Conservation (phyloP, 805 yeast genomes). For the Kregervanrija pseudodelftensis region DNA sequence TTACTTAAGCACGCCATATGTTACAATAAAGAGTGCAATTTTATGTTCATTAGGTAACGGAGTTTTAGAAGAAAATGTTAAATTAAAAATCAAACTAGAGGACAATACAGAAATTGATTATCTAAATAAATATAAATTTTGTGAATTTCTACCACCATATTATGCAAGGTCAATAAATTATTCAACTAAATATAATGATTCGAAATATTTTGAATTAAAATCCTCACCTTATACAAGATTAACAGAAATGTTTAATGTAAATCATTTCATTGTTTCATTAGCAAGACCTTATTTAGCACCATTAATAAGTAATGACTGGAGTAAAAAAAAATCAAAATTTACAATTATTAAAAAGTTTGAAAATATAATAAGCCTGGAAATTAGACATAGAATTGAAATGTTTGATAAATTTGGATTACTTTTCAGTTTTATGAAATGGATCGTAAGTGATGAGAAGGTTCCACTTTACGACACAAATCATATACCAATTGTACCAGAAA, state of each 20-base stretch:
- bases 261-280: slow-evolving; percentile 83
- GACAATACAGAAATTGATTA: slow-evolving; percentile 29
- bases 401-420: slow-evolving; percentile 73
- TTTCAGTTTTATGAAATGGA: slow-evolving; percentile 59
- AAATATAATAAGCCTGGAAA: slow-evolving; percentile 63
- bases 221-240: slow-evolving; percentile 75
- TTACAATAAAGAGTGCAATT: slow-evolving; percentile 83
- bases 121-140: slow-evolving; percentile 18
- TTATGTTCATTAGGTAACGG: slow-evolving; percentile 78
- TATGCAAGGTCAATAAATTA: slow-evolving; percentile 30
- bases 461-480: slow-evolving; percentile 71
- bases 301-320: slow-evolving; percentile 71
- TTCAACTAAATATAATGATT: slow-evolving; percentile 7
- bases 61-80: slow-evolving; percentile 55
- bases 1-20: slow-evolving; percentile 90
- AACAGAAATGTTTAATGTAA: slow-evolving; percentile 90
- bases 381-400: slow-evolving; percentile 77
- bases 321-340: slow-evolving; percentile 24
- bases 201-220: slow-evolving; percentile 3
- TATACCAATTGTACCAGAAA: slow-evolving; percentile 84
- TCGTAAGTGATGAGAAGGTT: slow-evolving; percentile 82
- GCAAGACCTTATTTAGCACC: slow-evolving; percentile 96
- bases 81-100: slow-evolving; percentile 49
- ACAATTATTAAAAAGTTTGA: slow-evolving; percentile 29
- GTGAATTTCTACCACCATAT: slow-evolving; percentile 35